Evolutionary conservation across 176 grass and related monocot genomes (phyloP).

Genomic region (Paspalum vaginatum): DNA sequence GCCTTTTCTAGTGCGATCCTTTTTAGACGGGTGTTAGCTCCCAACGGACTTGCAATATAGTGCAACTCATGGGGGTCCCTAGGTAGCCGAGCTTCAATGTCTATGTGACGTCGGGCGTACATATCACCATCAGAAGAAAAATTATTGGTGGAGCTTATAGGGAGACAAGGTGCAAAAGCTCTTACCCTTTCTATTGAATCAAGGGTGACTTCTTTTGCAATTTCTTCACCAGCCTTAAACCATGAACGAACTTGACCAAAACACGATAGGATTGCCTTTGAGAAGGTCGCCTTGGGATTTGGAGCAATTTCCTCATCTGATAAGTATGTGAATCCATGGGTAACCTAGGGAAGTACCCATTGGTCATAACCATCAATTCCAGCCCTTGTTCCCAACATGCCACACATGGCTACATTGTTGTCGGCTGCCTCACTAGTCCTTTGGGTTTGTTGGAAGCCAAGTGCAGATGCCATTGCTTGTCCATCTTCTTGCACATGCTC

Average conservation of each 20-base stretch:
- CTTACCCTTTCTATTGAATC: background rate
- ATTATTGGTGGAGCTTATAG: background rate
- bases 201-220: background rate
- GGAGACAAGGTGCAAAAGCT: background rate
- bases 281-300: background rate
- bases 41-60: background rate
- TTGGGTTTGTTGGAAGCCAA: no score
- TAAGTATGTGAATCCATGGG: background rate
- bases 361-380: background rate
- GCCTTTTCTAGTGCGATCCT: background rate
- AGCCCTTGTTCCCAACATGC: background rate
- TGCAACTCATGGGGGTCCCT: background rate
- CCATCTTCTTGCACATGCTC: no score
- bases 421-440: no score
- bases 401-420: background rate
- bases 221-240: background rate
- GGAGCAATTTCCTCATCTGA: background rate
- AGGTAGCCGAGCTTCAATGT: background rate
- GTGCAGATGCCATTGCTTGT: no score
- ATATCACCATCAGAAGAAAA: background rate
- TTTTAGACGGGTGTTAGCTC: background rate
- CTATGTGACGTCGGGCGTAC: background rate
- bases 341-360: background rate
- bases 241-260: background rate
- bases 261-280: background rate